A percentile compares a stretch with the other conserved stretches of the same genome.
These are phyloP conservation scores for Allium cepa DNA, from an alignment of 106 monocot species.

Conservation along the genomic window DNA sequence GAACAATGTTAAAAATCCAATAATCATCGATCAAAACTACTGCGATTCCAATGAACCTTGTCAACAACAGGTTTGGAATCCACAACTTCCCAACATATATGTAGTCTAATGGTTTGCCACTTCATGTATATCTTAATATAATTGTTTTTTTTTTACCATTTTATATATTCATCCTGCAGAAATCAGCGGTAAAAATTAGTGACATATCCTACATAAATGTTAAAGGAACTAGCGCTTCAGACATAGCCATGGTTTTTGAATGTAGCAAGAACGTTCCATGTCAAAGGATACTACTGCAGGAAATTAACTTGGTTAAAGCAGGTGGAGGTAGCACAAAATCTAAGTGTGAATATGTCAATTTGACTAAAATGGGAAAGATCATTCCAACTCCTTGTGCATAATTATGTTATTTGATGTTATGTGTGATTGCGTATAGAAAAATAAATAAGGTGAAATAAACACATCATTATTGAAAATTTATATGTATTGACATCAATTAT, in stretches of 20 bases:
- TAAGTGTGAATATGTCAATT: slow-evolving; percentile 35
- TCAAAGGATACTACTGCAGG: slow-evolving; percentile 24
- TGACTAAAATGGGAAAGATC: slow-evolving; percentile 27
- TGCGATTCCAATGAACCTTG: slow-evolving; percentile 58
- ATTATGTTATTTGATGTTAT: background rate
- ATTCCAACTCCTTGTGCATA: slow-evolving; percentile 19
- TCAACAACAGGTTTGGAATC: slow-evolving; percentile 27
- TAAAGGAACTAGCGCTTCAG: slow-evolving; percentile 49
- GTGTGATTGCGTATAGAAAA: background rate
- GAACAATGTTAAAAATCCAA: slow-evolving; percentile 42
- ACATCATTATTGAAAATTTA: background rate
- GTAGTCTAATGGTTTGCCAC: background rate
- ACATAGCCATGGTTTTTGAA: slow-evolving; percentile 40
- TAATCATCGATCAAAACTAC: slow-evolving; percentile 83
- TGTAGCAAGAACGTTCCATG: slow-evolving; percentile 62
- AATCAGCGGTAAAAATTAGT: slow-evolving; percentile 56
- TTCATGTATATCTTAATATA: background rate
- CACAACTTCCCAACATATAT: background rate
- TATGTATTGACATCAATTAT: background rate
- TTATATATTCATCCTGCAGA: slow-evolving; percentile 12
- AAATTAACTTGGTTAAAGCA: slow-evolving; percentile 32
- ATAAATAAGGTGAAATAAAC: background rate
- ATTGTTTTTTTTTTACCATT: background rate
- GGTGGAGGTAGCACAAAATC: slow-evolving; percentile 10
- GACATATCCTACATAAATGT: slow-evolving; percentile 62